Conservation (phyloP, 208 protist species). For the Crithidia bombi region DNA sequence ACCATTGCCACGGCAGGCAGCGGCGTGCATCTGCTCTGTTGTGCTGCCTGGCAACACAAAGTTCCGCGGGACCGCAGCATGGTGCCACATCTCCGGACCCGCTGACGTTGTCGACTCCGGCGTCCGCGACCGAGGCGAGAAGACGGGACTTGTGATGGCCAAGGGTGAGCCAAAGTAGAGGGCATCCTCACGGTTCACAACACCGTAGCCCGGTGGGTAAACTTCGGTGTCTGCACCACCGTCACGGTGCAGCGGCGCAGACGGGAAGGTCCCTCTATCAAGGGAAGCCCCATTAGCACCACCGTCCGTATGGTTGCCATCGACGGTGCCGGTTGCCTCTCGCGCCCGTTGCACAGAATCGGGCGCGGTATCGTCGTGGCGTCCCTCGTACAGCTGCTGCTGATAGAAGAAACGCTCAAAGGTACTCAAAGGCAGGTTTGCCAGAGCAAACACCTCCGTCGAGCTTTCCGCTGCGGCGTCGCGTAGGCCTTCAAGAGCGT, state of each 20-base stretch:
- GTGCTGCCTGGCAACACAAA: not conserved
- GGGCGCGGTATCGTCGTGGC: not conserved
- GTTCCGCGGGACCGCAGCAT: not conserved
- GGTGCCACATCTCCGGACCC: not conserved
- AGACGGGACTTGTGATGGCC: slow-evolving; percentile 4
- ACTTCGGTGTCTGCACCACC: not conserved
- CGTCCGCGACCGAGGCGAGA: not conserved
- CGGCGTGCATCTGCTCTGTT: not conserved
- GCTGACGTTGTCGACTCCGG: not conserved
- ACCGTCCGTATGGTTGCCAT: not conserved
- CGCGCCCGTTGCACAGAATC: not conserved
- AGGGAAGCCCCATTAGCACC: not conserved
- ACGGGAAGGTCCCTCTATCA: not conserved
- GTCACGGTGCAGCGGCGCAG: not conserved
- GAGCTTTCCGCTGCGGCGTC: slow-evolving; percentile 39
- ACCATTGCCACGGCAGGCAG: not conserved
- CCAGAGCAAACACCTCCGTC: slow-evolving; percentile 43
- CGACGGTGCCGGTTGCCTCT: not conserved
- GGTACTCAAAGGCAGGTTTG: slow-evolving; percentile 37
- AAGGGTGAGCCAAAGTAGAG: slow-evolving; percentile 31
- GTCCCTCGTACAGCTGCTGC: slow-evolving; percentile 37
- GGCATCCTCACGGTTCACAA: slow-evolving; percentile 14
- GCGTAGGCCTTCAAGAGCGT: slow-evolving; percentile 30
- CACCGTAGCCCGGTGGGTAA: not conserved
- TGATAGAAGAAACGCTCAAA: slow-evolving; percentile 69